Evolutionary conservation across 2,329 filamentous ascomycete genomes (phyloP).

Genomic region (Apiospora marii): DNA sequence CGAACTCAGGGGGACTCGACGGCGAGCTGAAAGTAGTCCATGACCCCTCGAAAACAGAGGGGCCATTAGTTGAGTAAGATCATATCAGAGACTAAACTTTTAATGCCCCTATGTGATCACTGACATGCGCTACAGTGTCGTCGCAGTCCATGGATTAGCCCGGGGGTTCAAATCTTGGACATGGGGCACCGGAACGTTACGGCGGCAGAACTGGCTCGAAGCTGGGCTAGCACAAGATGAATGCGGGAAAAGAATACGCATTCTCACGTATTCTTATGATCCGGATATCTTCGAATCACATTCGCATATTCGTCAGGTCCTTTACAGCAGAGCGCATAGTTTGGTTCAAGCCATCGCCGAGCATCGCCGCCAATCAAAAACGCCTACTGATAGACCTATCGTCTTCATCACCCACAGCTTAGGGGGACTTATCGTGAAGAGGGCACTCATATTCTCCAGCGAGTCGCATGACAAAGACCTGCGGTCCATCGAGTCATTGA

Average conservation of each 20-base stretch:
- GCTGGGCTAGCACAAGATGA: slow-evolving; percentile 11
- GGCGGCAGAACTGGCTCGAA: slow-evolving; percentile 16
- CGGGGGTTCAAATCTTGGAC: slow-evolving; percentile 14
- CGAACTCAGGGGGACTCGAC: not conserved
- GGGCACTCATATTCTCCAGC: slow-evolving; percentile 10
- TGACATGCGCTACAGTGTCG: not conserved
- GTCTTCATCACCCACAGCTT: slow-evolving; percentile 15
- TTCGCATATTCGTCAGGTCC: slow-evolving; percentile 3
- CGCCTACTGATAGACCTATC: not conserved
- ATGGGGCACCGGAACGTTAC: not conserved
- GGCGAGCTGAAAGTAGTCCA: not conserved
- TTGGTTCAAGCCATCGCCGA: not conserved
- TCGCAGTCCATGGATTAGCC: slow-evolving; percentile 11
- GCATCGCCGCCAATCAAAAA: not conserved
- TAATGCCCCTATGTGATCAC: not conserved
- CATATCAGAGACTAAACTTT: not conserved
- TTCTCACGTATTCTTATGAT: slow-evolving; percentile 7
- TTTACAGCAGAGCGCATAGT: not conserved
- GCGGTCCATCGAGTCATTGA: not conserved
- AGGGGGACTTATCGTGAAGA: not conserved
- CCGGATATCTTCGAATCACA: slow-evolving; percentile 11
- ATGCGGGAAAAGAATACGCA: not conserved
- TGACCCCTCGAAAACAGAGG: not conserved
- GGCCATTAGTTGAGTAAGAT: not conserved
- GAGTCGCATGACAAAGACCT: slow-evolving; percentile 1